Conservation (phyloP, 2,329 filamentous ascomycete genomes). For the Mariannaea elegans region DNA sequence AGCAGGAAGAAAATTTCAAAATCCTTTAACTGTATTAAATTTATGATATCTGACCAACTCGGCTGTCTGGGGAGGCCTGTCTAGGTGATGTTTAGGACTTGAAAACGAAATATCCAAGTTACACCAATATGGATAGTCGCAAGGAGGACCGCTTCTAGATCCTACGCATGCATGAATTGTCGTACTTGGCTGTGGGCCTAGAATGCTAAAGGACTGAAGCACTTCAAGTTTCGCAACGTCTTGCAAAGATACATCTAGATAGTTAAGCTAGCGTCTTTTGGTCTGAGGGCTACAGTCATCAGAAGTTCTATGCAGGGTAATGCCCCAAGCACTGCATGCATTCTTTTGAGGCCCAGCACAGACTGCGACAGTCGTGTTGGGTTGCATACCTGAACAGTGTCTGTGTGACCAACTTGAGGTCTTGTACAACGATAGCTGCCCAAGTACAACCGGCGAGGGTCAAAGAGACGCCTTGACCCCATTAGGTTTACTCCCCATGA, state of each 20-base stretch:
- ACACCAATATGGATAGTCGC: constrained; percentile 4
- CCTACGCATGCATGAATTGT: neutral
- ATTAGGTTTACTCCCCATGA: neutral
- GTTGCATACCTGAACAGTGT: neutral
- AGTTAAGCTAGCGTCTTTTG: neutral
- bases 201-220: neutral
- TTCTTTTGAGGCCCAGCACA: neutral
- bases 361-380: neutral
- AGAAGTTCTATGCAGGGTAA: neutral
- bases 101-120: neutral
- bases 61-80: neutral
- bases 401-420: constrained; percentile 1
- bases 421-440: constrained; percentile 3
- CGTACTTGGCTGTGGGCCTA: constrained; percentile 1
- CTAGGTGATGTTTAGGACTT: neutral
- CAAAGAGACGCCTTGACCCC: neutral
- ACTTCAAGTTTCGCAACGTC: neutral
- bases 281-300: neutral
- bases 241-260: neutral
- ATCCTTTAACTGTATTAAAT: neutral
- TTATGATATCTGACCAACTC: neutral
- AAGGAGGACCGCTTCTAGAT: constrained; percentile 10
- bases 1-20: neutral
- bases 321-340: neutral
- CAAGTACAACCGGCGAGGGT: neutral